phyloP scores from a whole-genome alignment of 257 asterid species.

The Solanum sitiens region DNA sequence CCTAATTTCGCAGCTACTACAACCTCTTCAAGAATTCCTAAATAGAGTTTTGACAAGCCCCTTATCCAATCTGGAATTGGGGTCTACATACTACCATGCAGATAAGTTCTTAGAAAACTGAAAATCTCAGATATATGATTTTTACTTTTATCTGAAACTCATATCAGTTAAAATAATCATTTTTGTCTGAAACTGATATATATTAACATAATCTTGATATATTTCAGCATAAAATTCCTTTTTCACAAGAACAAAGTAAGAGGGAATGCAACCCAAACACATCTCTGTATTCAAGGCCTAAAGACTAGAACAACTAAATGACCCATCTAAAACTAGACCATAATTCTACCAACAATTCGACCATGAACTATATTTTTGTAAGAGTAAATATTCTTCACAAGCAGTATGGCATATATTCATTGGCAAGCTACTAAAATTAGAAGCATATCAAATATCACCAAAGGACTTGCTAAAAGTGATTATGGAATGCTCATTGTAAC shows the following conservation, averaged over 20 bases:
- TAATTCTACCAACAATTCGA: neutral
- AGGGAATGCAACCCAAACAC: neutral
- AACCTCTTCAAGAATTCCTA: neutral
- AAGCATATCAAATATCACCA: neutral
- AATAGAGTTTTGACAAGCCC: neutral
- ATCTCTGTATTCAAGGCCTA: neutral
- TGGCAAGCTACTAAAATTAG: neutral
- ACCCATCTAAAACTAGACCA: neutral
- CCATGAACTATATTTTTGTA: neutral
- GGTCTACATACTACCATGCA: neutral
- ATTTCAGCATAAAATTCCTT: neutral
- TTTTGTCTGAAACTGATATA: neutral
- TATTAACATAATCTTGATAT: neutral
- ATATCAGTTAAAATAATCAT: neutral
- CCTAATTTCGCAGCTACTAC: neutral
- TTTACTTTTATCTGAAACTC: neutral
- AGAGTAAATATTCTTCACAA: neutral
- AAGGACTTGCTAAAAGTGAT: neutral
- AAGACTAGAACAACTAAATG: neutral
- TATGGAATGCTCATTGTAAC: neutral
- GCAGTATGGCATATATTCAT: neutral
- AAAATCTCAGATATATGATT: neutral
- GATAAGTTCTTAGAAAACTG: neutral
- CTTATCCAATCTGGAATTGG: neutral
- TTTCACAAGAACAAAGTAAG: neutral